Evolutionary conservation across 495 filamentous ascomycete genomes (phyloP).

Genomic region (Xylona heveae): DNA sequence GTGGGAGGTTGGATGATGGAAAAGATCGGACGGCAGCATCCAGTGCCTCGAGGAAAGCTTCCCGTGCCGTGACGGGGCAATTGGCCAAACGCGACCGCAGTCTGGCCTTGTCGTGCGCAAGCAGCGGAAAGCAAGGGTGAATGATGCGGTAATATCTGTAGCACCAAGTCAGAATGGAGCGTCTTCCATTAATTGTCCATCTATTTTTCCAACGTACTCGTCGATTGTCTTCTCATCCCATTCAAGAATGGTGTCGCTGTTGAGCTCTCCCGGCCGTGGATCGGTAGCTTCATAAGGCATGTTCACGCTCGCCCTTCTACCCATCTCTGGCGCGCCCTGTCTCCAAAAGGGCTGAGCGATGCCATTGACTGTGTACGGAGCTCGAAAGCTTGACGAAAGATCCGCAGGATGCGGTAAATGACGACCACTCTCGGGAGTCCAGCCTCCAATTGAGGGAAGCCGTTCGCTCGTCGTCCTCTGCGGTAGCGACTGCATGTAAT

Average conservation of each 20-base stretch:
- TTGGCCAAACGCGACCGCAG: slow-evolving; percentile 38
- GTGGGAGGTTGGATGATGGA: slow-evolving; percentile 20
- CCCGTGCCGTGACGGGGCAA: slow-evolving; percentile 36
- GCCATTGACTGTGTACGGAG: slow-evolving; percentile 21
- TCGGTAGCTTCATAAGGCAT: slow-evolving; percentile 13
- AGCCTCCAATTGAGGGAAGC: slow-evolving; percentile 1
- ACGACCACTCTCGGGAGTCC: slow-evolving; percentile 4
- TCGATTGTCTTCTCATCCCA: slow-evolving; percentile 24
- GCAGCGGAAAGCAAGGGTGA: slow-evolving; percentile 52
- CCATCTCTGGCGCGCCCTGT: slow-evolving; percentile 10
- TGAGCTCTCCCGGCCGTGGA: slow-evolving; percentile 12
- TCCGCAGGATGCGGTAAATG: slow-evolving; percentile 6
- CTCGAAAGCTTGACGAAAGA: slow-evolving; percentile 8
- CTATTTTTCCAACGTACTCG: slow-evolving; percentile 23
- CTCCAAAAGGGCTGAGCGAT: slow-evolving; percentile 15
- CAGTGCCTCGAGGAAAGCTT: slow-evolving; percentile 51
- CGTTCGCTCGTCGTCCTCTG: slow-evolving; percentile 1
- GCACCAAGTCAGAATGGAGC: slow-evolving; percentile 1
- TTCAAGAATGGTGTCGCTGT: slow-evolving; percentile 13
- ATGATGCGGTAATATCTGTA: slow-evolving; percentile 49
- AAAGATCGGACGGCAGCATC: slow-evolving; percentile 36
- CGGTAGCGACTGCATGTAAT: slow-evolving; percentile 13
- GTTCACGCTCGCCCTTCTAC: slow-evolving; percentile 10
- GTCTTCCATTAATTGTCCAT: slow-evolving; percentile 15
- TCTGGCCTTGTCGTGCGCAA: slow-evolving; percentile 41